These are phyloP conservation scores for Camellia oleifera DNA, from an alignment of 179 eudicot genomes.

Conservation along the genomic window DNA sequence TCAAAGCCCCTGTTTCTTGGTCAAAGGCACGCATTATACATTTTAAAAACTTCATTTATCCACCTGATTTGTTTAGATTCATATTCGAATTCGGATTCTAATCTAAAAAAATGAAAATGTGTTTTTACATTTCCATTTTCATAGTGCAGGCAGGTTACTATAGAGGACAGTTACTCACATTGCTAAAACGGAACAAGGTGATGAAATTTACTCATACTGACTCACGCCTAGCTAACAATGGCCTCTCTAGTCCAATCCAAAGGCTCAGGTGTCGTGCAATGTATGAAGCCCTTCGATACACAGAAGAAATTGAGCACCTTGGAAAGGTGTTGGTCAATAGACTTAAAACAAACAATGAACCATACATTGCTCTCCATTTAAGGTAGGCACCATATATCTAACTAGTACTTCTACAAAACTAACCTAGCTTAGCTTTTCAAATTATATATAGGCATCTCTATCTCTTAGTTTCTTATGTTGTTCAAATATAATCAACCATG, in stretches of 20 bases:
- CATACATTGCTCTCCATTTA: conserved; percentile 67
- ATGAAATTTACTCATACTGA: conserved; percentile 63
- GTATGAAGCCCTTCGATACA: conserved; percentile 59
- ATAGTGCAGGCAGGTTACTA: conserved; percentile 53
- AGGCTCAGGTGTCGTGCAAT: conserved; percentile 67
- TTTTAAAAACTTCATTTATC: too few species aligned
- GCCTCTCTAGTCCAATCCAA: conserved; percentile 45
- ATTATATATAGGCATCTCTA: too few species aligned
- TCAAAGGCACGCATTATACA: conserved; percentile 44
- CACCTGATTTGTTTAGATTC: too few species aligned
- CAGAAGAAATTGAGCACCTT: conserved; percentile 49
- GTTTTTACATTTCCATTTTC: not conserved
- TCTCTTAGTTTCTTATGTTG: not conserved
- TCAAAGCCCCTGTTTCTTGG: conserved; percentile 70
- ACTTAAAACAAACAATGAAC: conserved; percentile 30
- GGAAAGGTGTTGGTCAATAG: conserved; percentile 45
- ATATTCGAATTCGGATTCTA: not conserved
- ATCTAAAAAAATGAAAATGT: not conserved
- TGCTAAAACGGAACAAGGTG: conserved; percentile 51
- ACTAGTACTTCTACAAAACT: not conserved
- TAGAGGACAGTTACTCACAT: conserved; percentile 27
- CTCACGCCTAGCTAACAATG: conserved; percentile 65
- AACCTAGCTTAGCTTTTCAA: too few species aligned
- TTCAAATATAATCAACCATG: not conserved
- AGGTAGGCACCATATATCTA: conserved; percentile 35